phyloP scores from a whole-genome alignment of 768 basidiomycete genomes.

The Strobilomyces dryophilus region DNA sequence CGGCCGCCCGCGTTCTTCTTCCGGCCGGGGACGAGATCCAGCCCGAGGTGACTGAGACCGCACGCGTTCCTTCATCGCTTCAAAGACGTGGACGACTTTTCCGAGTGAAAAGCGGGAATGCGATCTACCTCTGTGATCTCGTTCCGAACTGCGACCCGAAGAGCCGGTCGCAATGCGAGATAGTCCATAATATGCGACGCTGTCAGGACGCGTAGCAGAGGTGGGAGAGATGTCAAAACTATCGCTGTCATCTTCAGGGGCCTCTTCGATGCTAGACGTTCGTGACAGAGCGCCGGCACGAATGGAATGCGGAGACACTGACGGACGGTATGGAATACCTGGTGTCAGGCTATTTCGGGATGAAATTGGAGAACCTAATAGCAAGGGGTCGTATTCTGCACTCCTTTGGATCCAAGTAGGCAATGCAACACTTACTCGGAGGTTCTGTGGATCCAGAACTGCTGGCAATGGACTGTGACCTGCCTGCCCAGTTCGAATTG shows the following conservation, averaged over 20 bases:
- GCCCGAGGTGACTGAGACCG: conserved; percentile 43
- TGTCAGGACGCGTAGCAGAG: background rate
- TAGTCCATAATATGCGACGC: conserved; percentile 12
- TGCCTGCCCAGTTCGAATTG: background rate
- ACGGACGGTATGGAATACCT: conserved; percentile 4
- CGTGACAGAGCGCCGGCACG: conserved; percentile 29
- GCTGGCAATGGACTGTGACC: conserved; percentile 10
- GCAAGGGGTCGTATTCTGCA: background rate
- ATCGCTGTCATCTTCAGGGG: conserved; percentile 32
- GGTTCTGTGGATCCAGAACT: conserved; percentile 7
- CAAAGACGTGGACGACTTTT: conserved; percentile 47
- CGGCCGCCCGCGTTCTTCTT: conserved; percentile 28
- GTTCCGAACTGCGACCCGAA: conserved; percentile 15
- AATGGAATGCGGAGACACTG: conserved; percentile 5
- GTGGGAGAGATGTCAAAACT: conserved; percentile 1
- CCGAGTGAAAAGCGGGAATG: conserved; percentile 51
- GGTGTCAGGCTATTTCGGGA: background rate
- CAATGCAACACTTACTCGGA: conserved; percentile 7
- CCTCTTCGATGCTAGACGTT: conserved; percentile 40
- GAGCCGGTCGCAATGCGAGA: conserved; percentile 14
- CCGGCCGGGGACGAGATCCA: background rate
- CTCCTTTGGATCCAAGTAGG: background rate
- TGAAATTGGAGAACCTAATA: conserved; percentile 10
- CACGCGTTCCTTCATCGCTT: conserved; percentile 41
- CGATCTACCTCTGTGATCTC: conserved; percentile 32